phyloP scores from a whole-genome alignment of 768 basidiomycete genomes.

The Psilocybe subaeruginosa region DNA sequence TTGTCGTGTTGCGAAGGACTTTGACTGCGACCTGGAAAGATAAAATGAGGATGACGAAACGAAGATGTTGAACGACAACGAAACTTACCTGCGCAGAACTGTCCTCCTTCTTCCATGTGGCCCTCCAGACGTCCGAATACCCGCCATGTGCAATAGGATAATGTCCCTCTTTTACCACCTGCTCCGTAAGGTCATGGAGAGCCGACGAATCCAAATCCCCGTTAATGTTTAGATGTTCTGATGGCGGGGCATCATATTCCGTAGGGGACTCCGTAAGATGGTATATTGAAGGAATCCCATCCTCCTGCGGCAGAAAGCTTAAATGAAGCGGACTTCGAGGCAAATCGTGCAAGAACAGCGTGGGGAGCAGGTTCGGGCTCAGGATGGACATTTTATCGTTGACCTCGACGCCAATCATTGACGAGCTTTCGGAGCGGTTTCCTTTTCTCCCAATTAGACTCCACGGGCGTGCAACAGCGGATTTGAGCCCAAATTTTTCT shows the following conservation, averaged over 20 bases:
- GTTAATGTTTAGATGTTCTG: not conserved
- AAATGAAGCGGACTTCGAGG: constrained; percentile 18
- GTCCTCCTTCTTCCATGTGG: constrained; percentile 33
- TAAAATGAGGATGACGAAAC: not conserved
- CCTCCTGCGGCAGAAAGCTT: constrained; percentile 8
- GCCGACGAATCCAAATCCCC: not conserved
- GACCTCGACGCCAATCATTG: constrained; percentile 30
- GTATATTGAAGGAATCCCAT: constrained; percentile 5
- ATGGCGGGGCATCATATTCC: not conserved
- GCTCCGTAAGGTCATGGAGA: constrained; percentile 34
- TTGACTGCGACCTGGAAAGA: constrained; percentile 32
- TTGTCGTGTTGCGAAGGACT: constrained; percentile 36
- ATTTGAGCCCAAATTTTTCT: constrained; percentile 5
- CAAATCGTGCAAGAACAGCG: constrained; percentile 27
- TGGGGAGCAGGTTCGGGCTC: constrained; percentile 40
- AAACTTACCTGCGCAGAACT: constrained; percentile 24
- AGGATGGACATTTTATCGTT: constrained; percentile 29
- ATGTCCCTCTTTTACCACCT: constrained; percentile 31
- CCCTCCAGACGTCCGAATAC: constrained; percentile 47
- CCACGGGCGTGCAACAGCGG: constrained; percentile 33
- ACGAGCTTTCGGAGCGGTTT: constrained; percentile 38
- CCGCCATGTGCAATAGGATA: constrained; percentile 44
- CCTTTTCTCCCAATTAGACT: constrained; percentile 42
- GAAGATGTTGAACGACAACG: not conserved
- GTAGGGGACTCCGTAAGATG: not conserved